A percentile compares a stretch with the other conserved stretches of the same genome.
Evolutionary conservation across 2,329 filamentous ascomycete genomes (phyloP).

Genomic region (Paecilomyces niveus): DNA sequence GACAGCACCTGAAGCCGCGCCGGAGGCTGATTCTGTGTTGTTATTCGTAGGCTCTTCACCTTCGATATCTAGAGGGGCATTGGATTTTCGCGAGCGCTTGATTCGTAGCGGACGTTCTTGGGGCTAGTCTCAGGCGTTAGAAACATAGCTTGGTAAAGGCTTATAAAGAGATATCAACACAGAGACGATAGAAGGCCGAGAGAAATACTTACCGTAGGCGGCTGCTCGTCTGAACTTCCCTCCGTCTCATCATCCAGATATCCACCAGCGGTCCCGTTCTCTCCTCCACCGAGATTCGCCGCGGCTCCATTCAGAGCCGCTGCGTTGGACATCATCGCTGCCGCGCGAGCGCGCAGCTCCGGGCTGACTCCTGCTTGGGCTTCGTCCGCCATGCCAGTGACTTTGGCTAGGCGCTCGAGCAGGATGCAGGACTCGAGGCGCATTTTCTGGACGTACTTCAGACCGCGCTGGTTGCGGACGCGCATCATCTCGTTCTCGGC

Average conservation of each 20-base stretch:
- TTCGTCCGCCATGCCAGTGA: slow-evolving; percentile 37
- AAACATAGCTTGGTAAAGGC: background rate
- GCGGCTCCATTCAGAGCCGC: slow-evolving; percentile 16
- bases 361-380: slow-evolving; percentile 25
- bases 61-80: slow-evolving; percentile 16
- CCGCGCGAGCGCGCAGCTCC: slow-evolving; percentile 29
- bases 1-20: slow-evolving; percentile 12
- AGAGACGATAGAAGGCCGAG: slow-evolving; percentile 1
- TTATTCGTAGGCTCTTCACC: slow-evolving; percentile 17
- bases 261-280: slow-evolving; percentile 11
- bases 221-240: slow-evolving; percentile 37
- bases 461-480: slow-evolving; percentile 69
- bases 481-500: slow-evolving; percentile 80
- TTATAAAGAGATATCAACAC: background rate
- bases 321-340: slow-evolving; percentile 23
- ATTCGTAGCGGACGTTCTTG: slow-evolving; percentile 40
- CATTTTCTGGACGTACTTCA: slow-evolving; percentile 84
- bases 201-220: slow-evolving; percentile 30
- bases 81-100: slow-evolving; percentile 36
- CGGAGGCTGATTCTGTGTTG: slow-evolving; percentile 6
- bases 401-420: slow-evolving; percentile 33
- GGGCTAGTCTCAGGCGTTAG: slow-evolving; percentile 22
- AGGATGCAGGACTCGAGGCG: slow-evolving; percentile 53
- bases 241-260: slow-evolving; percentile 37
- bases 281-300: slow-evolving; percentile 6